phyloP scores from a whole-genome alignment of 73 alveolate genomes.

The Tetrahymena elliotti region DNA sequence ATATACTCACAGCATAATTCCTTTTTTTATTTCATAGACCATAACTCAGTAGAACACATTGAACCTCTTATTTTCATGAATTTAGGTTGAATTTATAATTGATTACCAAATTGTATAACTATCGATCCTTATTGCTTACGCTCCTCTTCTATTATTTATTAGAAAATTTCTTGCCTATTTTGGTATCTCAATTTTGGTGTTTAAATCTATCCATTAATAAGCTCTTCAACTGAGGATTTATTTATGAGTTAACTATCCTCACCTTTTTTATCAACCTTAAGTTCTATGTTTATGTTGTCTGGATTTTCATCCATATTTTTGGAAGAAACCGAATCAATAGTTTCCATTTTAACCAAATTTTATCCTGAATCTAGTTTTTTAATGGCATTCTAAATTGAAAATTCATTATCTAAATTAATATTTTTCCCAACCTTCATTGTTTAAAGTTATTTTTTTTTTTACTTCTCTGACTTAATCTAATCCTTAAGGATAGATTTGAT shows the following conservation, averaged over 20 bases:
- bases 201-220: not conserved
- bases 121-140: not conserved
- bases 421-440: not conserved
- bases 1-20: not conserved
- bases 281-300: not conserved
- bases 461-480: not conserved
- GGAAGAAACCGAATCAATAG: not conserved
- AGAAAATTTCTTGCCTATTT: not conserved
- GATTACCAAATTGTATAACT: not conserved
- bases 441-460: no score
- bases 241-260: not conserved
- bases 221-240: not conserved
- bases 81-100: not conserved
- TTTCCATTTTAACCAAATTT: not conserved
- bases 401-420: not conserved
- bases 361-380: not conserved
- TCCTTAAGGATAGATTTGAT: not conserved
- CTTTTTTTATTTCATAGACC: not conserved
- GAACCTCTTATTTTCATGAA: not conserved
- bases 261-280: not conserved
- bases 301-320: not conserved
- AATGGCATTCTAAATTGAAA: not conserved
- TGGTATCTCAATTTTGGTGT: not conserved
- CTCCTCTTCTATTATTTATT: not conserved
- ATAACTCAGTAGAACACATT: not conserved